Evolutionary conservation across 2,329 filamentous ascomycete genomes (phyloP).

Genomic region (Sarocladium brachiariae): DNA sequence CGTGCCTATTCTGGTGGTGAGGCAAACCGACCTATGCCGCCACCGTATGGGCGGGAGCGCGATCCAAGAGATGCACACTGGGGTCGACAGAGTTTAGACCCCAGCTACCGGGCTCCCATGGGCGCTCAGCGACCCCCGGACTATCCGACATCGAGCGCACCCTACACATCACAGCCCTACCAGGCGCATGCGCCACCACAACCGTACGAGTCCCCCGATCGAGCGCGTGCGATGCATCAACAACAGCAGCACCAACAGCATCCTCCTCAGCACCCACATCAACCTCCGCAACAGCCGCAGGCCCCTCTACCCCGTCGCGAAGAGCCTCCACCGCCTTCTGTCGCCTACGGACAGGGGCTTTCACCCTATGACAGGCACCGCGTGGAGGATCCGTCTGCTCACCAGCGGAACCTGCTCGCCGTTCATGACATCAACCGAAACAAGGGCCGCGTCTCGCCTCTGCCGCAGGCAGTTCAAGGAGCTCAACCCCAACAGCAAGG

Average conservation of each 20-base stretch:
- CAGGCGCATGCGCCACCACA: constrained; percentile 21
- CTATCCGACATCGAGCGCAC: constrained; percentile 37
- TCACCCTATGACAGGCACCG: constrained; percentile 32
- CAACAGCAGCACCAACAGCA: constrained; percentile 28
- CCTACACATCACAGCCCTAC: constrained; percentile 27
- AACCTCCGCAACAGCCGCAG: constrained; percentile 11
- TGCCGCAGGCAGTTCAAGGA: constrained; percentile 90
- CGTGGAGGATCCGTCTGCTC: constrained; percentile 48
- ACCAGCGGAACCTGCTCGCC: constrained; percentile 63
- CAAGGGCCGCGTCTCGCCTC: constrained; percentile 75
- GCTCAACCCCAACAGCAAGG: constrained; percentile 75
- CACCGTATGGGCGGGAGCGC: constrained; percentile 35
- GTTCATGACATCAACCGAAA: constrained; percentile 70
- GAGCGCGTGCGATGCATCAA: constrained; percentile 33
- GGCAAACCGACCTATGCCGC: constrained; percentile 32
- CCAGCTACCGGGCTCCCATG: constrained; percentile 28
- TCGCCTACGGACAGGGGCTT: constrained; percentile 39
- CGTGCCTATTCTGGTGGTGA: constrained; percentile 45
- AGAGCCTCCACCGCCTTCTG: constrained; percentile 41
- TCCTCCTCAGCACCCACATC: constrained; percentile 25
- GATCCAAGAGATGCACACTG: constrained; percentile 26
- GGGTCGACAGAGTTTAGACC: constrained; percentile 24
- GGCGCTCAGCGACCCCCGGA: constrained; percentile 39
- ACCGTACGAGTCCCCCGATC: constrained; percentile 44
- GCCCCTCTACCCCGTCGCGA: constrained; percentile 36